Percentiles rank a stretch among this genome's conserved stretches.
Conservation (phyloP, 495 filamentous ascomycete species). For the Hyaloscypha variabilis region DNA sequence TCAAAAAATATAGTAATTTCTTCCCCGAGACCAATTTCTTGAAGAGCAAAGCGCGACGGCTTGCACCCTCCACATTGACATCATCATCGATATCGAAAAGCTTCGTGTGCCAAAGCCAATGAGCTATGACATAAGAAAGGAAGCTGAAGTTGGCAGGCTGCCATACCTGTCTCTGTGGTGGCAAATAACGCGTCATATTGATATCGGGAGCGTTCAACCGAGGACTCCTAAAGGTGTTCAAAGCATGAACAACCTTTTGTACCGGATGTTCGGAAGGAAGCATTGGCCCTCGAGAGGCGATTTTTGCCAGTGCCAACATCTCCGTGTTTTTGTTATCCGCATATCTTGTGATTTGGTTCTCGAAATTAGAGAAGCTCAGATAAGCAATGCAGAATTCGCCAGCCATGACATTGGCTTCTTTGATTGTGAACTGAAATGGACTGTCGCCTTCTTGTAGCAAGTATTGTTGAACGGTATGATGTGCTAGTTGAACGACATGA, state of each 20-base stretch:
- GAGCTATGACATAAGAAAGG: background rate
- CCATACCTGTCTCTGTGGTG: background rate
- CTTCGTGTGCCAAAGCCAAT: slow-evolving; percentile 20
- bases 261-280: background rate
- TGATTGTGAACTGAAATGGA: slow-evolving; percentile 20
- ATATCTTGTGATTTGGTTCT: slow-evolving; percentile 18
- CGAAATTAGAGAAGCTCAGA: slow-evolving; percentile 40
- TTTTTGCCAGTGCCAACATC: slow-evolving; percentile 7
- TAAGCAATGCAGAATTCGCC: slow-evolving; percentile 41
- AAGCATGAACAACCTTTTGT: background rate
- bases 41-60: background rate
- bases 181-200: background rate
- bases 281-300: background rate
- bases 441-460: slow-evolving; percentile 13
- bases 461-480: slow-evolving; percentile 38
- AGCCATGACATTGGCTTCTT: slow-evolving; percentile 19
- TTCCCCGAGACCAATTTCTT: slow-evolving; percentile 7
- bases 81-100: background rate
- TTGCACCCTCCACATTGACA: background rate
- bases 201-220: background rate
- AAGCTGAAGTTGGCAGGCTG: background rate
- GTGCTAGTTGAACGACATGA: slow-evolving; percentile 36
- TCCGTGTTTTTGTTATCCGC: background rate
- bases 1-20: slow-evolving; percentile 8
- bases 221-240: slow-evolving; percentile 4